These are phyloP conservation scores for Rhododendron williamsianum DNA, from an alignment of 148 eudicot genomes.

Conservation along the genomic window DNA sequence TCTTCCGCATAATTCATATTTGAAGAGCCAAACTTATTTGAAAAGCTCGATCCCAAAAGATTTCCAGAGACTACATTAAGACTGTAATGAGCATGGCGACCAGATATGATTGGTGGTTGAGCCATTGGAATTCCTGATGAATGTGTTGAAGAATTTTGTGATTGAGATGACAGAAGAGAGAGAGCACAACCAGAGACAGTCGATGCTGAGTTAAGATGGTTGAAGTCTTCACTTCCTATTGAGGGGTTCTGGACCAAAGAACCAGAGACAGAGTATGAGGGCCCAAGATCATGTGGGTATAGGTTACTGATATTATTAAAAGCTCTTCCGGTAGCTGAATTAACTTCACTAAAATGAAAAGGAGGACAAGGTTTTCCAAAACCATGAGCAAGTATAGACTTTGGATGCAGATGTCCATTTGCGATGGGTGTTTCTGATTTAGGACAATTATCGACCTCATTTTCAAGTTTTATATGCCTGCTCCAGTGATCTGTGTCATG, in stretches of 20 bases:
- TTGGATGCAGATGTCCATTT: conserved; percentile 33
- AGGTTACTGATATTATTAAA: conserved; percentile 16
- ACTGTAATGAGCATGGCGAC: conserved; percentile 9
- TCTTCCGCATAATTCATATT: conserved; percentile 17
- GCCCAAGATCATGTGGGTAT: conserved; percentile 9
- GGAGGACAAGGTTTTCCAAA: conserved; percentile 18
- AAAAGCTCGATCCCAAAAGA: conserved; percentile 21
- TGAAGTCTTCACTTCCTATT: conserved; percentile 22
- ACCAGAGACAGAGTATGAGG: conserved; percentile 11
- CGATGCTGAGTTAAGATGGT: conserved; percentile 31
- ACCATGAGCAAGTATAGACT: conserved; percentile 14
- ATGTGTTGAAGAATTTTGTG: conserved; percentile 31
- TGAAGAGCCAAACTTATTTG: conserved; percentile 18
- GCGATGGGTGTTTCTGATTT: conserved; percentile 18
- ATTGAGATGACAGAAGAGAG: conserved; percentile 93
- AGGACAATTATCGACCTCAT: conserved; percentile 24
- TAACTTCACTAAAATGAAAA: conserved; percentile 14
- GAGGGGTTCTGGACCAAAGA: conserved; percentile 25
- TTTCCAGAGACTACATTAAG: conserved; percentile 9
- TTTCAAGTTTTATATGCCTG: conserved; percentile 32
- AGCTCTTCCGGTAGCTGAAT: conserved; percentile 15
- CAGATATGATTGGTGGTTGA: conserved; percentile 19
- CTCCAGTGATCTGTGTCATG: conserved; percentile 30
- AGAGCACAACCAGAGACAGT: conserved; percentile 60
- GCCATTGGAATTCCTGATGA: conserved; percentile 28